Conservation (phyloP, 2,329 filamentous ascomycete genomes). For the Cladosporium sp. region DNA sequence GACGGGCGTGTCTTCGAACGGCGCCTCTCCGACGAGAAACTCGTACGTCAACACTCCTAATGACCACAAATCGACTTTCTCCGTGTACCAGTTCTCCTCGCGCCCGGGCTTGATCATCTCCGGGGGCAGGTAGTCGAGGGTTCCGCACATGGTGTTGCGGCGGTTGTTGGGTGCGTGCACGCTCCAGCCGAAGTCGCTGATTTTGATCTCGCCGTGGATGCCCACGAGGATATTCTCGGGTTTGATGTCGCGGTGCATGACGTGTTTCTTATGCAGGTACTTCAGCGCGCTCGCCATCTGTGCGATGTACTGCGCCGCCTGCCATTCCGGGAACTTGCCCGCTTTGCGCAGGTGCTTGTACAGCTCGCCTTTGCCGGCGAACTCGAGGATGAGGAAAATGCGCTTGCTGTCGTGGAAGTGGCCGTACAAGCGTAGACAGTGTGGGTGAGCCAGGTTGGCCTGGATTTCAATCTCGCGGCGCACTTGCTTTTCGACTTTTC, state of each 20-base stretch:
- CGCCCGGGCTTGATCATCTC: conserved; percentile 89
- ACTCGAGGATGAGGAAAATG: conserved; percentile 83
- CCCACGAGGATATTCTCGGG: conserved; percentile 95
- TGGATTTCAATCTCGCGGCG: conserved; percentile 87
- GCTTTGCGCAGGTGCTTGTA: conserved; percentile 83
- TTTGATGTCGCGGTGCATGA: conserved; percentile 97
- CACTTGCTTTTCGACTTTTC: conserved; percentile 81
- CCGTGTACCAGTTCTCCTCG: conserved; percentile 81
- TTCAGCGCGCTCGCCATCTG: conserved; percentile 87
- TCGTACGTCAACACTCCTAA: conserved; percentile 94
- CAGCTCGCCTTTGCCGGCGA: conserved; percentile 78
- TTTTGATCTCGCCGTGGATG: conserved; percentile 97
- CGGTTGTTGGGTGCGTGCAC: conserved; percentile 95
- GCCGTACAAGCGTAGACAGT: conserved; percentile 77
- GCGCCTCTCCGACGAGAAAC: conserved; percentile 91
- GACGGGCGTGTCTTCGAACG: conserved; percentile 90
- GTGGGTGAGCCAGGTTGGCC: conserved; percentile 79
- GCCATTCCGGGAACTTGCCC: conserved; percentile 77
- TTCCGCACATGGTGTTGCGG: conserved; percentile 93
- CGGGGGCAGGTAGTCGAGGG: conserved; percentile 92
- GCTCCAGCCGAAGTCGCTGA: conserved; percentile 97
- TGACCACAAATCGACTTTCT: conserved; percentile 97
- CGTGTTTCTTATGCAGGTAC: conserved; percentile 93
- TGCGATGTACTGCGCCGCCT: conserved; percentile 80
- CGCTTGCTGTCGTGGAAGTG: conserved; percentile 88